Percentiles rank a stretch among this genome's conserved stretches.
Conservation (phyloP, 1,139 yeast genomes). For the Diutina mesorugosa region DNA sequence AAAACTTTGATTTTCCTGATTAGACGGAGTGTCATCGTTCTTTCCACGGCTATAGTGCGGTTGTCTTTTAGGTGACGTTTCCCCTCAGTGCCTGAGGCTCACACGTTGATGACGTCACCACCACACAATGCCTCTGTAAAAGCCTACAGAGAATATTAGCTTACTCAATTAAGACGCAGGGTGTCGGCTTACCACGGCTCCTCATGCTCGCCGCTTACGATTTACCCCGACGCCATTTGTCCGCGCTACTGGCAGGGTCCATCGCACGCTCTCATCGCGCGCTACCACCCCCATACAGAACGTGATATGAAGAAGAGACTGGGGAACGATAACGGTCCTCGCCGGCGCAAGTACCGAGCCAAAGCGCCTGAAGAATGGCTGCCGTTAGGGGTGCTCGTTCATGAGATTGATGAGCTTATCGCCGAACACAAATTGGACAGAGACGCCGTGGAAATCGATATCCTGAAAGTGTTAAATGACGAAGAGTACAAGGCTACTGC, state of each 20-base stretch:
- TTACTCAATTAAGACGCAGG: too few species aligned
- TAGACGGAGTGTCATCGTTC: too few species aligned
- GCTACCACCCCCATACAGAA: background rate
- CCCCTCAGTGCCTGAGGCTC: too few species aligned
- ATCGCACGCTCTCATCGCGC: background rate
- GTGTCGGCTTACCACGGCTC: background rate
- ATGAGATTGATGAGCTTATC: constrained; percentile 57
- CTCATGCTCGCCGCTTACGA: background rate
- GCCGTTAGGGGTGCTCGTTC: constrained; percentile 67
- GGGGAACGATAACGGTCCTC: constrained; percentile 12
- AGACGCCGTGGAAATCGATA: constrained; percentile 45
- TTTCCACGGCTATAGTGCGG: too few species aligned
- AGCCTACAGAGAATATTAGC: too few species aligned
- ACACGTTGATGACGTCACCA: too few species aligned
- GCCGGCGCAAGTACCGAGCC: constrained; percentile 35
- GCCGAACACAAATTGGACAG: constrained; percentile 26
- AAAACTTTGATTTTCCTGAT: too few species aligned
- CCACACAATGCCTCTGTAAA: too few species aligned
- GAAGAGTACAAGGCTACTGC: constrained; percentile 34
- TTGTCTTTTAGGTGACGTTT: too few species aligned
- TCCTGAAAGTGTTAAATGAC: constrained; percentile 52
- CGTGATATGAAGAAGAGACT: background rate
- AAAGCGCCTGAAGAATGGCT: constrained; percentile 64
- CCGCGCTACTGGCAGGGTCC: background rate
- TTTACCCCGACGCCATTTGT: background rate